Evolutionary conservation across 163 green algal species (phyloP).

Genomic region (Scenedesmus sp.): DNA sequence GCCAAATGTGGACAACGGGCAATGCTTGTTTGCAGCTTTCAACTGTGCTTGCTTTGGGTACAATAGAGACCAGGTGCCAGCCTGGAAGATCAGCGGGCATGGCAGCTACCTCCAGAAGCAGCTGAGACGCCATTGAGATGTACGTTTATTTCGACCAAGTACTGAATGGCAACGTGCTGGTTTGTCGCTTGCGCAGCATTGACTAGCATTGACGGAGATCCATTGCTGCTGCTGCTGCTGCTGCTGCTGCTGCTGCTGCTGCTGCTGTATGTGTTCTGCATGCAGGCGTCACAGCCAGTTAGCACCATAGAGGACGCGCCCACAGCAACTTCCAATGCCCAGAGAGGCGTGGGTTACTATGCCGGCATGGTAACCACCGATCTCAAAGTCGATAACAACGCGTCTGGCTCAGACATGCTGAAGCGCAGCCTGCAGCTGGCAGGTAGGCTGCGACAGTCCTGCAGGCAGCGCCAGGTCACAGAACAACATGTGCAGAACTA

Average conservation of each 20-base stretch:
- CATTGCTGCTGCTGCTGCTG: not conserved
- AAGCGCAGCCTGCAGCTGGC: conserved; percentile 44
- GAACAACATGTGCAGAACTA: not conserved
- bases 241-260: not conserved
- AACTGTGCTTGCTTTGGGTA: not conserved
- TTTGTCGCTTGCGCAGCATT: not conserved
- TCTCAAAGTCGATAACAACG: conserved; percentile 32
- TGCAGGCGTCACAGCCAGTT: not conserved
- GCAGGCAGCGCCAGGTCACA: not conserved
- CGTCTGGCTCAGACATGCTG: conserved; percentile 46
- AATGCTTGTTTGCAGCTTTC: not conserved
- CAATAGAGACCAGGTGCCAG: too few relatives aligned
- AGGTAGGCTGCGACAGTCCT: conserved; percentile 19
- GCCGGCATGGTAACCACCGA: conserved; percentile 42
- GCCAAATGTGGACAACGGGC: not conserved
- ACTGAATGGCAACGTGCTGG: too few relatives aligned
- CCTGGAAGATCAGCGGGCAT: too few relatives aligned
- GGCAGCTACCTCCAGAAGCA: too few relatives aligned
- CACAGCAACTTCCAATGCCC: not conserved
- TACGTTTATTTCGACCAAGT: too few relatives aligned
- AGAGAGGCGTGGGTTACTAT: conserved; percentile 38
- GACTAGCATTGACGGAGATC: not conserved
- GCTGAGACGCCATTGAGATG: too few relatives aligned
- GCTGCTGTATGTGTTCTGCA: not conserved
- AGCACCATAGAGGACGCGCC: not conserved